Evolutionary conservation across 495 filamentous ascomycete genomes (phyloP).

Genomic region (Rhypophila decipiens): DNA sequence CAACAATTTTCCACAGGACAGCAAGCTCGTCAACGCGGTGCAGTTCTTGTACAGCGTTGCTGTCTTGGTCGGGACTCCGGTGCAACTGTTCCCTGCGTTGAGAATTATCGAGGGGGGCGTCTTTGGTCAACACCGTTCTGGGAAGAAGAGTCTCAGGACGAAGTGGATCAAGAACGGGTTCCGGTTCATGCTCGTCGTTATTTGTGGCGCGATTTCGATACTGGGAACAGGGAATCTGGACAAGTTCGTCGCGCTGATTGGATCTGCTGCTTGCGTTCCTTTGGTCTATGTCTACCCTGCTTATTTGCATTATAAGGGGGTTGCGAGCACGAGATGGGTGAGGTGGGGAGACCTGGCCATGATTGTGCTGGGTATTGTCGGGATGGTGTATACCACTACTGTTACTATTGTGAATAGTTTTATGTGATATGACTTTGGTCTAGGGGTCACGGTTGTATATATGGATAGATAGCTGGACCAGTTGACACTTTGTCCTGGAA

Average conservation of each 20-base stretch:
- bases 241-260: conserved; percentile 59
- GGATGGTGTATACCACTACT: conserved; percentile 57
- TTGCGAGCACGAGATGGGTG: conserved; percentile 41
- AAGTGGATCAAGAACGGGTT: conserved; percentile 66
- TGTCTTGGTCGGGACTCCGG: conserved; percentile 54
- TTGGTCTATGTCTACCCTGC: conserved; percentile 93
- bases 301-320: conserved; percentile 52
- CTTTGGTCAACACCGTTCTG: conserved; percentile 47
- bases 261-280: conserved; percentile 64
- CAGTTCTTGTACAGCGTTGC: conserved; percentile 62
- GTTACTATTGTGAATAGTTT: conserved; percentile 47
- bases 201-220: conserved; percentile 47
- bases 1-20: conserved; percentile 56
- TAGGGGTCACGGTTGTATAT: no score
- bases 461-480: no score
- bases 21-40: conserved; percentile 56
- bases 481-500: no score
- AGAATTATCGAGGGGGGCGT: conserved; percentile 53
- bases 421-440: background rate
- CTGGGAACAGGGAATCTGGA: conserved; percentile 55
- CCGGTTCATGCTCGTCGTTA: conserved; percentile 38
- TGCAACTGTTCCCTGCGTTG: conserved; percentile 59
- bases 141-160: conserved; percentile 44
- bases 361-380: conserved; percentile 48
- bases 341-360: conserved; percentile 48